phyloP scores from a whole-genome alignment of 345 rosid genomes.

The Lepidium sativum region DNA sequence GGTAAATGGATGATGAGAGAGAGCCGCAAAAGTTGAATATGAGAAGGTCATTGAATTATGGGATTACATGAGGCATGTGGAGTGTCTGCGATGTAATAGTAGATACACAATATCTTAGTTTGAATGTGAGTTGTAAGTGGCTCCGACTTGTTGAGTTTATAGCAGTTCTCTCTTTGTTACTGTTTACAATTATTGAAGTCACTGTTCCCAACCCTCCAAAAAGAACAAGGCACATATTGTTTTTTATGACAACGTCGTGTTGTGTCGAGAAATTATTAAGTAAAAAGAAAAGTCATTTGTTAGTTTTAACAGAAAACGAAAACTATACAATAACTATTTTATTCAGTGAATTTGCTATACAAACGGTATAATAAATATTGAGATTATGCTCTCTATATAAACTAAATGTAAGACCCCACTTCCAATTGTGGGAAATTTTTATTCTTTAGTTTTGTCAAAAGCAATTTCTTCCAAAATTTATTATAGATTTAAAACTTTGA shows the following conservation, averaged over 20 bases:
- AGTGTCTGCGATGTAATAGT: slow-evolving; percentile 16
- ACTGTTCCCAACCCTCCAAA: not conserved
- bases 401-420: too few species aligned
- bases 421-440: too few species aligned
- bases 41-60: slow-evolving; percentile 7
- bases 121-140: slow-evolving; percentile 18
- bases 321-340: not conserved
- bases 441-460: too few species aligned
- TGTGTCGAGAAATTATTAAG: not conserved
- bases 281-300: not conserved
- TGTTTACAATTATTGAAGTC: slow-evolving; percentile 10
- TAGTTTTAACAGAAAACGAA: not conserved
- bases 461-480: too few species aligned
- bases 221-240: not conserved
- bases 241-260: not conserved
- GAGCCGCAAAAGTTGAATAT: slow-evolving; percentile 28
- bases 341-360: not conserved
- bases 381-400: too few species aligned
- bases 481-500: too few species aligned
- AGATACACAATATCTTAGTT: slow-evolving; percentile 8
- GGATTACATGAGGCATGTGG: slow-evolving; percentile 23
- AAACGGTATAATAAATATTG: not conserved
- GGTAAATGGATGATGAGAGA: slow-evolving; percentile 17
- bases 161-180: not conserved
- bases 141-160: not conserved